A percentile compares a stretch with the other conserved stretches of the same genome.
Conservation (phyloP, 805 yeast genomes). For the Cyberlindnera saturnus region DNA sequence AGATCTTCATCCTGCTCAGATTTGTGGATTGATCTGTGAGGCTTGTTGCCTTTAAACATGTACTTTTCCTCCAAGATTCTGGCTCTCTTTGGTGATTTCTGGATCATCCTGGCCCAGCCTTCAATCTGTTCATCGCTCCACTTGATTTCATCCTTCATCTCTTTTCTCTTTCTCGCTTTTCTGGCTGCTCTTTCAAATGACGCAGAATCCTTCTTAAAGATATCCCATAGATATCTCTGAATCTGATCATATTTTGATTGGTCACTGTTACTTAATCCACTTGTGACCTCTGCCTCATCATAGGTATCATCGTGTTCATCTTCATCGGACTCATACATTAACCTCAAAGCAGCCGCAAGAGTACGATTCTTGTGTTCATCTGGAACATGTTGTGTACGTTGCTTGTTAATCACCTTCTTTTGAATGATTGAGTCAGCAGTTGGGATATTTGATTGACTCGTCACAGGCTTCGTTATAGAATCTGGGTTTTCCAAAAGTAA, state of each 20-base stretch:
- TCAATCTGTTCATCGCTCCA: slow-evolving; percentile 93
- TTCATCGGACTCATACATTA: slow-evolving; percentile 70
- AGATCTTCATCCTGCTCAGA: slow-evolving; percentile 9
- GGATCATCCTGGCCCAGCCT: slow-evolving; percentile 83
- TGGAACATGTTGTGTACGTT: slow-evolving; percentile 25
- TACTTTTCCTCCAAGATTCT: slow-evolving; percentile 57
- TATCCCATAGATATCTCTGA: slow-evolving; percentile 52
- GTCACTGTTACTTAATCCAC: slow-evolving; percentile 11
- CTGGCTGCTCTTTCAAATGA: slow-evolving; percentile 45
- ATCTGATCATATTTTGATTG: slow-evolving; percentile 29
- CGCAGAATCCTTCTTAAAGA: slow-evolving; percentile 44
- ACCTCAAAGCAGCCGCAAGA: slow-evolving; percentile 50
- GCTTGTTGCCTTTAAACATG: slow-evolving; percentile 39
- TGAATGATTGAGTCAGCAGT: slow-evolving; percentile 11
- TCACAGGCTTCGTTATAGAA: slow-evolving; percentile 23
- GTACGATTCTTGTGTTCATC: slow-evolving; percentile 52
- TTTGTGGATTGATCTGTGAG: slow-evolving; percentile 21
- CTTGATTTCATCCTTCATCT: slow-evolving; percentile 43
- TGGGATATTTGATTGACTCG: slow-evolving; percentile 9
- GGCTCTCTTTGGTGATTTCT: slow-evolving; percentile 57
- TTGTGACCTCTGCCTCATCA: slow-evolving; percentile 40
- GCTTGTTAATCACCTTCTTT: slow-evolving; percentile 14
- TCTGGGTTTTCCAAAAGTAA: slow-evolving; percentile 58
- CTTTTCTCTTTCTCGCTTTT: slow-evolving; percentile 43
- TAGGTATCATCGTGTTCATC: slow-evolving; percentile 83